A percentile compares a stretch with the other conserved stretches of the same genome.
Evolutionary conservation across 2,329 filamentous ascomycete species (phyloP).

Genomic region (Calonectria naviculata): DNA sequence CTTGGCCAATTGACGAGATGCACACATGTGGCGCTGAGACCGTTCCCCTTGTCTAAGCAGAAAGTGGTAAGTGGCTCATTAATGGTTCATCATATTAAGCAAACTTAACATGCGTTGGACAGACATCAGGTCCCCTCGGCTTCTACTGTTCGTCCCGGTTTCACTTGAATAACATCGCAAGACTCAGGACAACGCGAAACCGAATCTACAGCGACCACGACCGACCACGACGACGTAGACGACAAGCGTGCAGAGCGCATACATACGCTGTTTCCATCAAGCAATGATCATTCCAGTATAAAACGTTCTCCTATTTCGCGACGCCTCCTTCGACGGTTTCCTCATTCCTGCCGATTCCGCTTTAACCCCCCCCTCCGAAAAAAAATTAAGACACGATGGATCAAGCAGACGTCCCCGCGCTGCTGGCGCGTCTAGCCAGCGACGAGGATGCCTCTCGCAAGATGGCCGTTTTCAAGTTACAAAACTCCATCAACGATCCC

Average conservation of each 20-base stretch:
- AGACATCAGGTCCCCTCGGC: conserved; percentile 4
- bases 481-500: conserved; percentile 93
- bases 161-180: background rate
- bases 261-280: background rate
- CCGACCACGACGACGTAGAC: background rate
- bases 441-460: conserved; percentile 93
- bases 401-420: conserved; percentile 74
- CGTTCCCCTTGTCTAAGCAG: conserved; percentile 7
- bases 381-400: conserved; percentile 58
- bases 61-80: conserved; percentile 18
- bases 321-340: background rate
- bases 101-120: conserved; percentile 1
- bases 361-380: conserved; percentile 18
- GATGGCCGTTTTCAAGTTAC: conserved; percentile 99
- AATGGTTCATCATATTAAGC: conserved; percentile 8
- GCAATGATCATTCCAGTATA: conserved; percentile 10
- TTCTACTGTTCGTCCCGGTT: background rate
- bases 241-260: background rate
- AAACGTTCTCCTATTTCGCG: background rate
- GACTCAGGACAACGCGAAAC: background rate
- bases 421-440: conserved; percentile 72
- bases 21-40: background rate
- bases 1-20: background rate
- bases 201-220: background rate
- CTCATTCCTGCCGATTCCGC: background rate